Evolutionary conservation across 352 stramenopile species (phyloP), one percentile per base, ranked within the genome.

Genomic region (Pythium guiyangense): DNA sequence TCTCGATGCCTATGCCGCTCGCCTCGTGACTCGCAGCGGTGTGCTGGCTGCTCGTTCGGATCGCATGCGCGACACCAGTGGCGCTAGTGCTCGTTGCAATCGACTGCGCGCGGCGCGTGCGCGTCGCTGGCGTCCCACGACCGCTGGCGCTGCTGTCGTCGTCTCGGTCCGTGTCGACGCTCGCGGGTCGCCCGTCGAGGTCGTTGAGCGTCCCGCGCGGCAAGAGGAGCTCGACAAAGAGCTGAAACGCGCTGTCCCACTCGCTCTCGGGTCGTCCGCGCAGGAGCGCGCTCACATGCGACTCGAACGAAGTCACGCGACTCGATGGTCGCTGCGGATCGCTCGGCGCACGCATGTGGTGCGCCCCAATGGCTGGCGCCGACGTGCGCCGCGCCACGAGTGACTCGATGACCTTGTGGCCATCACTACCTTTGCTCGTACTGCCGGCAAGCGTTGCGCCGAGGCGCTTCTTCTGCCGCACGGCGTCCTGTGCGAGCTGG

Each of bases 141-240:
- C 40, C 6, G 5, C 31, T 37, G 22, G 22, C 22, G 22, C 22
- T 22, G 22, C 22, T 22, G 0, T 22, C 22, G 22, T 22, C 22
- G 11, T 47, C 57, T 6, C 48, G 37, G 42, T 52, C 44, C 6
- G 48, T 34, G 5, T 44, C 48, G 18, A 6, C 15, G 12, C 25
- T n/a, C 40, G 37, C 54, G 15, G 49, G 57, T 11, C 48, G 58
- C 31, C 57, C 52, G 29, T 64, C 59, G 6, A 64, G 46, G 12
- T 64, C 59, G 22, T 63, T 57, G 49, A 78, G 63, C n/a, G 58
- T 75, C 5, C 72, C 72, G 26, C 71, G 75, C 0, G 73, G 67
- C 4, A 75, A 49, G 10, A 84, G 52, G 61, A 84, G 54, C 52
- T 84, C 69, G 49, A 79, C 66, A 39, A 86, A 81, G 20, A 79